Evolutionary conservation across 148 eudicot genomes (phyloP), one percentile per base, ranked within the genome.

Genomic region (Rhododendron mucronatum): DNA sequence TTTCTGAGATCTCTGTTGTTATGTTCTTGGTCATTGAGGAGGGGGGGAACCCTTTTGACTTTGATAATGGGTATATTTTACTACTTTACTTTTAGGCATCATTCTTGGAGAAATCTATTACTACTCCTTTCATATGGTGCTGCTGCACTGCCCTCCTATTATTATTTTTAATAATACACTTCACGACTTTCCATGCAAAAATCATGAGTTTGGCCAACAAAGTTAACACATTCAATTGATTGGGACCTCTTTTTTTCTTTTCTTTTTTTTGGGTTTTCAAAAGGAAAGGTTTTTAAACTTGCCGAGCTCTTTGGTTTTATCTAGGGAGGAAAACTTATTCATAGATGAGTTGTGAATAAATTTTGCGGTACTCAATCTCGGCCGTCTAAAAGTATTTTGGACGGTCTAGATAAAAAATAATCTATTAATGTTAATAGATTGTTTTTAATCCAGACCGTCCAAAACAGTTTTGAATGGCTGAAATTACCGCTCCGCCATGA

Each of bases 101-200:
- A 80, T 80, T 80, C 39, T 80, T 81, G 83, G 83, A 53, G n/a
- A 53, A 51, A 53, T 81, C 61, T 55, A 13, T 51, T 5, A 39
- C 0, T 3, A 39, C 0, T 3, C 0, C 23, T 69, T 69, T 23
- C 7, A 50, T 50, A 63, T 53, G 14, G 83, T 81, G 82, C 55
- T 13, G 55, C 3, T 51, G 51, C 15, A 15, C 57, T 28, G 28
- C 15, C 20, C 15, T 5, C 39, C 61, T 48, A 41, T 48, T 26
- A 80, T 51, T n/a, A 51, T 80, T 45, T 50, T 28, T 51, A 51
- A 81, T 53, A 20, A 81, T 81, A 39, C 26, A 8, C 65, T 51
- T 81, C 83, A 20, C 83, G 65, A 33, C 83, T 81, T 81, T 81
- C 53, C 83, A 81, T 81, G 83, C 83, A 81, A 35, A 37, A 81